phyloP scores from a whole-genome alignment of 2,329 filamentous ascomycete species.

The Pyricularia pennisetigena region DNA sequence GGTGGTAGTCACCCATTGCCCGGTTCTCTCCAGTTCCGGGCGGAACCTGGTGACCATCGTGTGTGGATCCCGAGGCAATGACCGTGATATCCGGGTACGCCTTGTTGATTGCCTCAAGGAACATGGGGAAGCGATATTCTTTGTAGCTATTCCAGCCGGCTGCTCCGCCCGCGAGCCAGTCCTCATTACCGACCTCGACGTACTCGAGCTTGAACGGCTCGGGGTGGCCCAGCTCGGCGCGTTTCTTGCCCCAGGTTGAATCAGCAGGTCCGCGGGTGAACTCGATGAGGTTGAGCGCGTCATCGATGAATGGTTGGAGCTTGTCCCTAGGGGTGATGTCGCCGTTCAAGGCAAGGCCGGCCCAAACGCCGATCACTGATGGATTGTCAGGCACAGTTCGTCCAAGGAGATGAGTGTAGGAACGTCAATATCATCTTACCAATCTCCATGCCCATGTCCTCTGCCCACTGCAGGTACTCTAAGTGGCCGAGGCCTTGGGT shows the following conservation, averaged over 20 bases:
- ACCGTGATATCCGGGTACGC: conserved; percentile 17
- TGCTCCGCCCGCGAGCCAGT: conserved; percentile 44
- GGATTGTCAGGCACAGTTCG: not conserved
- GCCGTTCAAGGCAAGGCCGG: conserved; percentile 44
- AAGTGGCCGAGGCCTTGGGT: conserved; percentile 52
- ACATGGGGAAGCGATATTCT: conserved; percentile 47
- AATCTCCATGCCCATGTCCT: conserved; percentile 49
- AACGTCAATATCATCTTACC: conserved; percentile 16
- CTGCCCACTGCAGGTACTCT: conserved; percentile 52
- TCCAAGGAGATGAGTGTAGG: not conserved
- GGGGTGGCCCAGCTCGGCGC: conserved; percentile 49
- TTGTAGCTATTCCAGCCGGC: conserved; percentile 35
- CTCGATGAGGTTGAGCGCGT: conserved; percentile 53
- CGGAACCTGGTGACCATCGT: conserved; percentile 13
- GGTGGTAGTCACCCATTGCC: conserved; percentile 15
- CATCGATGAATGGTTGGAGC: conserved; percentile 46
- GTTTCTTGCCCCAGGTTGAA: conserved; percentile 45
- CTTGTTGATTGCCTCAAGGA: conserved; percentile 43
- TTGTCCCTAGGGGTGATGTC: conserved; percentile 38
- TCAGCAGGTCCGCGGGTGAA: conserved; percentile 45
- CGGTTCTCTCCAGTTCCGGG: conserved; percentile 3
- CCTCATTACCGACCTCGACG: conserved; percentile 61
- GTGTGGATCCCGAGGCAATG: conserved; percentile 22
- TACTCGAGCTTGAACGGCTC: conserved; percentile 50
- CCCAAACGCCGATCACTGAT: conserved; percentile 41